Conservation (phyloP, 2,329 filamentous ascomycete genomes). For the Didymella pomorum region DNA sequence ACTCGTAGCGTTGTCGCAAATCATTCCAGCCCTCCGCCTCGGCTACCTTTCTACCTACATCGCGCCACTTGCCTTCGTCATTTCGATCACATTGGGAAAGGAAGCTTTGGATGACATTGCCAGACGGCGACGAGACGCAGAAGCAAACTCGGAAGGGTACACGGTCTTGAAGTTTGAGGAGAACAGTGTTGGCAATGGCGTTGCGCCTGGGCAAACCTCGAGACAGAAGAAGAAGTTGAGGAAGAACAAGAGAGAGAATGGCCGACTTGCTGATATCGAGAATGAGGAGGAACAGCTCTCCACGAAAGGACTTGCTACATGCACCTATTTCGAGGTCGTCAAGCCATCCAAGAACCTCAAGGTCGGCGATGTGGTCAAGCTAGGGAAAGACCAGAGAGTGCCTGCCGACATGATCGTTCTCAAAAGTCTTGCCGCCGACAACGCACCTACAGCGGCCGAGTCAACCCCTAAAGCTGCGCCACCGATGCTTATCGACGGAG, state of each 20-base stretch:
- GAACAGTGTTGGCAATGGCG: constrained; percentile 50
- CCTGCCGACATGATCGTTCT: constrained; percentile 94
- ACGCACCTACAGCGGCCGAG: constrained; percentile 15
- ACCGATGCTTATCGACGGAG: constrained; percentile 33
- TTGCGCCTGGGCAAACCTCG: constrained; percentile 42
- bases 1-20: constrained; percentile 91
- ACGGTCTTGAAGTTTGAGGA: constrained; percentile 77
- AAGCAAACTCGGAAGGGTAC: constrained; percentile 93
- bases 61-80: constrained; percentile 88
- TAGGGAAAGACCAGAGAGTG: constrained; percentile 89
- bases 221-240: constrained; percentile 44
- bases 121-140: constrained; percentile 82
- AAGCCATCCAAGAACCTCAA: constrained; percentile 88
- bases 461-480: constrained; percentile 9
- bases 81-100: constrained; percentile 91
- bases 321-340: constrained; percentile 70
- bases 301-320: constrained; percentile 47
- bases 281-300: constrained; percentile 68
- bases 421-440: constrained; percentile 70
- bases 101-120: constrained; percentile 95
- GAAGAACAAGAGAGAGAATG: constrained; percentile 48
- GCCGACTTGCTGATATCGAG: constrained; percentile 69
- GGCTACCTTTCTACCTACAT: constrained; percentile 96
- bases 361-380: constrained; percentile 93
- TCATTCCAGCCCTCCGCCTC: constrained; percentile 87